Conservation (phyloP, 768 basidiomycete genomes). For the Heimioporus sp. region DNA sequence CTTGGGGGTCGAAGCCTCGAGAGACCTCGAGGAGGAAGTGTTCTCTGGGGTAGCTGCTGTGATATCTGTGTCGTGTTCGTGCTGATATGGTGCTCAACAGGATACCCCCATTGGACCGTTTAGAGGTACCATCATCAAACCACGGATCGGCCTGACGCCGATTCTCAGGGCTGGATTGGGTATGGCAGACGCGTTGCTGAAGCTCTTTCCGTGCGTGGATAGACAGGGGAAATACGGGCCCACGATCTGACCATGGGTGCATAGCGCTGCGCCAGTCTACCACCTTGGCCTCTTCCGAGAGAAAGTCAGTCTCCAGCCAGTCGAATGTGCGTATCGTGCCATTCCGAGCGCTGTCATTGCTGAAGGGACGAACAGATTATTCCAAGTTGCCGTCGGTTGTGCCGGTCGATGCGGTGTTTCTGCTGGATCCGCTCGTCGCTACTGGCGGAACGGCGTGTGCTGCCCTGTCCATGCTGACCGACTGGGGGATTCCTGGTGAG, state of each 20-base stretch:
- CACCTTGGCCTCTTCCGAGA: constrained; percentile 90
- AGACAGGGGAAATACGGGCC: not conserved
- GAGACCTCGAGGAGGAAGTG: constrained; percentile 57
- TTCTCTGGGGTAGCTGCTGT: constrained; percentile 57
- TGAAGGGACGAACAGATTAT: constrained; percentile 56
- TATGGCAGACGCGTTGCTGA: constrained; percentile 86
- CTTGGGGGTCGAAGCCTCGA: constrained; percentile 81
- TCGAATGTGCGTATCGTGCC: constrained; percentile 65
- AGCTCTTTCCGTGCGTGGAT: constrained; percentile 73
- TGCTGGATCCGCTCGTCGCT: constrained; percentile 91
- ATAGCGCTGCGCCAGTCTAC: constrained; percentile 78
- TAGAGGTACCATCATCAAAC: constrained; percentile 71
- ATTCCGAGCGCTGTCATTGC: not conserved
- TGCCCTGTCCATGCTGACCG: constrained; percentile 80
- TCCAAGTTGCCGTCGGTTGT: constrained; percentile 80
- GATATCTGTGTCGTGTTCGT: not conserved
- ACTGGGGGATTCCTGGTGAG: constrained; percentile 78
- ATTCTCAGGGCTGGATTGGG: constrained; percentile 92
- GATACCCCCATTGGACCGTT: constrained; percentile 79
- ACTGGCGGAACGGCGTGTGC: constrained; percentile 92
- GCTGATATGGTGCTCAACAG: constrained; percentile 34
- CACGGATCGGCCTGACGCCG: constrained; percentile 82
- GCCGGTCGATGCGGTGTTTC: constrained; percentile 78
- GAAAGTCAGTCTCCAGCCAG: constrained; percentile 83
- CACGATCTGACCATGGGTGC: not conserved